Evolutionary conservation across 306 rosid genomes (phyloP).

Genomic region (Cicer yamashitae): DNA sequence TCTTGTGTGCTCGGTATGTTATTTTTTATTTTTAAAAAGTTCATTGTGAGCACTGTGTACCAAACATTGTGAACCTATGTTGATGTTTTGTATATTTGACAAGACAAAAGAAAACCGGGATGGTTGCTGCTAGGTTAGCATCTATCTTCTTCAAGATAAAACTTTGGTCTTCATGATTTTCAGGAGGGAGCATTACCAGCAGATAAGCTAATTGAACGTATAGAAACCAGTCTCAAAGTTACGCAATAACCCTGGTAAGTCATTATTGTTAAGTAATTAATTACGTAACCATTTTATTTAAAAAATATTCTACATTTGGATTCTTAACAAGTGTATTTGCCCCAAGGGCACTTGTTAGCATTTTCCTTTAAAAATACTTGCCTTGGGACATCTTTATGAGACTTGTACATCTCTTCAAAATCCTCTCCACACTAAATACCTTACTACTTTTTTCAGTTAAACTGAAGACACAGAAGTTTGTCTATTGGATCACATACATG

Average conservation of each 20-base stretch:
- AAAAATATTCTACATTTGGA: neutral
- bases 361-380: neutral
- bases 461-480: conserved; percentile 25
- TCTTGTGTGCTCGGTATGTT: conserved; percentile 39
- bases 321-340: too few relatives aligned
- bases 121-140: conserved; percentile 1
- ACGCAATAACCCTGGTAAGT: conserved; percentile 64
- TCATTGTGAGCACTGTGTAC: neutral
- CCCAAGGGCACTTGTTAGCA: too few relatives aligned
- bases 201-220: conserved; percentile 71
- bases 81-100: conserved; percentile 26
- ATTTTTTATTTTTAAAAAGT: neutral
- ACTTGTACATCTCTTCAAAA: neutral
- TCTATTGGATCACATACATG: conserved; percentile 33
- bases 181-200: conserved; percentile 94
- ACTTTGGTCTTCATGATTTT: conserved; percentile 34
- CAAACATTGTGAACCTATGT: conserved; percentile 10
- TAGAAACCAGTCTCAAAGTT: conserved; percentile 70
- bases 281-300: neutral
- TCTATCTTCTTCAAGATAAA: neutral
- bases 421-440: conserved; percentile 2
- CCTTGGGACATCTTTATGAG: conserved; percentile 8
- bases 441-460: conserved; percentile 26
- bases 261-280: neutral
- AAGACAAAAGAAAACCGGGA: conserved; percentile 22